Evolutionary conservation across 208 protist species (phyloP).

Genomic region (Trypanosoma avium): DNA sequence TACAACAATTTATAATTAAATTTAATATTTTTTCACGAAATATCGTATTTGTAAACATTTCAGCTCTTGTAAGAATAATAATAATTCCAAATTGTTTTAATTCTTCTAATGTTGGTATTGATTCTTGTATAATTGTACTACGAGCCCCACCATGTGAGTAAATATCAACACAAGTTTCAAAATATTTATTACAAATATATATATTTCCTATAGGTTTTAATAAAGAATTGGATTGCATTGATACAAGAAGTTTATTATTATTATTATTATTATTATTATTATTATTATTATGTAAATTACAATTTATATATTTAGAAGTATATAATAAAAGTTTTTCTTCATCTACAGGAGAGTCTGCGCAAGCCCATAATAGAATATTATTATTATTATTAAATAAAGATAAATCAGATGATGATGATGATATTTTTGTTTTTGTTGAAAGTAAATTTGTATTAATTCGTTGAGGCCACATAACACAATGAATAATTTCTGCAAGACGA

Average conservation of each 20-base stretch:
- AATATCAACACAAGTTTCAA: conserved; percentile 29
- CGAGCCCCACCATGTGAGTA: conserved; percentile 24
- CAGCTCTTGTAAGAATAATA: conserved; percentile 19
- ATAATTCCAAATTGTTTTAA: conserved; percentile 19
- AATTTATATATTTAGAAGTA: no score
- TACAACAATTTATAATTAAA: conserved; percentile 8
- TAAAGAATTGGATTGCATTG: conserved; percentile 3
- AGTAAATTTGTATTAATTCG: neutral
- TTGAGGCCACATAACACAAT: conserved; percentile 39
- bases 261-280: neutral
- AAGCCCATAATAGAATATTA: conserved; percentile 27
- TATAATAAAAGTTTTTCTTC: conserved; percentile 54
- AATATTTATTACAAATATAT: conserved; percentile 33
- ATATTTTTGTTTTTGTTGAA: neutral
- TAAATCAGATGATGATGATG: neutral
- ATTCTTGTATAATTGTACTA: neutral
- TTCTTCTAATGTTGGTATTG: conserved; percentile 2
- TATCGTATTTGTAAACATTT: neutral
- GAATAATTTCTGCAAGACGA: conserved; percentile 53
- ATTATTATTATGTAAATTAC: neutral
- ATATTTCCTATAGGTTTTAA: neutral
- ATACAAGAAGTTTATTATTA: neutral
- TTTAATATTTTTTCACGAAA: neutral
- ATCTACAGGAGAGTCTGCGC: conserved; percentile 24
- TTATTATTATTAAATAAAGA: neutral